Evolutionary conservation across 768 basidiomycete genomes (phyloP).

Genomic region (Lactarius akahatsu): DNA sequence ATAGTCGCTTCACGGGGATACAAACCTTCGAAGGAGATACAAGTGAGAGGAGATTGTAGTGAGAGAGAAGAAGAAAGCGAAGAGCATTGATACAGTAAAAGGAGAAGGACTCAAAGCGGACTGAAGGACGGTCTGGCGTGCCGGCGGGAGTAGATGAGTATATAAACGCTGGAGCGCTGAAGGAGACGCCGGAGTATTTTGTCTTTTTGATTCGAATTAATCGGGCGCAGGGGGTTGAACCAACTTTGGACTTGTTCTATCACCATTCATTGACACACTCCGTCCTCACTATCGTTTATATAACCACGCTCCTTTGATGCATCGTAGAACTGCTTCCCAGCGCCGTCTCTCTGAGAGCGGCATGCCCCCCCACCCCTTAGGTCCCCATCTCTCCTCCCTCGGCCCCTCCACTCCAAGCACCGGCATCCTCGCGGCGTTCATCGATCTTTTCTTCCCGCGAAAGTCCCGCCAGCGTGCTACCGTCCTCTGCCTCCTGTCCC

Average conservation of each 20-base stretch:
- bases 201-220: background rate
- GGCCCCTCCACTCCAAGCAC: background rate
- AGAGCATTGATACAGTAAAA: background rate
- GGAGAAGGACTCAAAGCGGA: background rate
- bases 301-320: constrained; percentile 24
- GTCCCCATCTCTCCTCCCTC: constrained; percentile 3
- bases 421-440: constrained; percentile 4
- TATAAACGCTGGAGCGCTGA: background rate
- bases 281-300: constrained; percentile 19
- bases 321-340: constrained; percentile 24
- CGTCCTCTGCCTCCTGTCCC: constrained; percentile 26
- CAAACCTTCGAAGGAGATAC: background rate
- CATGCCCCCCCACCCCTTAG: constrained; percentile 14
- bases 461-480: constrained; percentile 26
- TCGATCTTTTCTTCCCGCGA: constrained; percentile 24
- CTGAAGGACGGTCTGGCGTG: background rate
- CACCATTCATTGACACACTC: background rate
- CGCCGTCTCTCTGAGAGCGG: constrained; percentile 14
- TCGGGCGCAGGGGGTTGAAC: background rate
- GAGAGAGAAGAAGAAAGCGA: background rate
- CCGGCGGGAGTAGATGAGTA: background rate
- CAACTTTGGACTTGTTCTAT: constrained; percentile 6
- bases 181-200: background rate
- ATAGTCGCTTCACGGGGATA: background rate
- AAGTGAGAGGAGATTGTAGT: background rate